These are phyloP conservation scores for Coemansia sp. DNA, from an alignment of 192 early-diverging fungal genomes.

Conservation along the genomic window DNA sequence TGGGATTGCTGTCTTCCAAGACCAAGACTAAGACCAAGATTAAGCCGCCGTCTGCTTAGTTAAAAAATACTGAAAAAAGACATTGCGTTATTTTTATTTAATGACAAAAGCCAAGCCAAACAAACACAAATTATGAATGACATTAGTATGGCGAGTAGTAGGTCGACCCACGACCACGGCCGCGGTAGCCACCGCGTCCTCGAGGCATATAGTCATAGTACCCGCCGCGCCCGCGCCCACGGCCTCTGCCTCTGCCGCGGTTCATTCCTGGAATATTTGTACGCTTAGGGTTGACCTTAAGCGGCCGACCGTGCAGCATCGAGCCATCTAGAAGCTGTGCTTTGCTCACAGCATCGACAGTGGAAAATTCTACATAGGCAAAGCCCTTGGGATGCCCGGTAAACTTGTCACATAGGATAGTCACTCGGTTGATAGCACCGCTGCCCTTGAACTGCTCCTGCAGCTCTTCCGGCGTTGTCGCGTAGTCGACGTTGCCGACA, in stretches of 20 bases:
- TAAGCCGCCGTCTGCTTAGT: no score
- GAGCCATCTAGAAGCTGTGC: constrained; percentile 88
- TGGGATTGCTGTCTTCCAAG: no score
- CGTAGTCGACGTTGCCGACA: constrained; percentile 96
- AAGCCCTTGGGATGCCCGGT: constrained; percentile 91
- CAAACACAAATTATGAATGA: not conserved
- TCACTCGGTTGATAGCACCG: constrained; percentile 95
- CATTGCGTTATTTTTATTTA: constrained; percentile 2
- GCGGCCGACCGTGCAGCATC: constrained; percentile 79
- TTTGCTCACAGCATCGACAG: constrained; percentile 71
- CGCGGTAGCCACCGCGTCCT: constrained; percentile 46
- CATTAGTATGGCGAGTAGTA: constrained; percentile 42
- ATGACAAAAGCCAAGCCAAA: not conserved
- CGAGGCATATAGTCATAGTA: constrained; percentile 60
- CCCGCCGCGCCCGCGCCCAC: constrained; percentile 65
- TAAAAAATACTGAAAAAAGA: not conserved
- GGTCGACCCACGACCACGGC: constrained; percentile 38
- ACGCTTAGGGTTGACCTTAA: constrained; percentile 87
- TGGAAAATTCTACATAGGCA: constrained; percentile 96
- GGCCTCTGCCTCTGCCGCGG: constrained; percentile 78
- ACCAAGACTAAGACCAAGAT: no score
- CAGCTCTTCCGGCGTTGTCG: constrained; percentile 89
- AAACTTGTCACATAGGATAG: constrained; percentile 91
- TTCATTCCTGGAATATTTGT: constrained; percentile 91
- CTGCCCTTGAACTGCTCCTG: constrained; percentile 94